These are phyloP conservation scores for Yamadazyma sp. DNA, from an alignment of 1,139 yeast species.

Conservation along the genomic window DNA sequence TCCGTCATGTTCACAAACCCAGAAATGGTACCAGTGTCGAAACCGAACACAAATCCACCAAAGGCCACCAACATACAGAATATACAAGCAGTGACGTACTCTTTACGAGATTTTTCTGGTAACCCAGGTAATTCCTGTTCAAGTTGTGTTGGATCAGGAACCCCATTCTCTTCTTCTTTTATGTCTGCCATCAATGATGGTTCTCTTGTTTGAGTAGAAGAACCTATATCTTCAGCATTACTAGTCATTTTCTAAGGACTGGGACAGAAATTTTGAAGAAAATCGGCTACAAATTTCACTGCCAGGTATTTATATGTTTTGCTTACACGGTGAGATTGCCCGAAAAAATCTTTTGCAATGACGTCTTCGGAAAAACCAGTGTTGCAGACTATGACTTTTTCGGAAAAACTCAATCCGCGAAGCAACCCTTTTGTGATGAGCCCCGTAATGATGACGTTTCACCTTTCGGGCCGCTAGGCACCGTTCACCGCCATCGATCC, in stretches of 20 bases:
- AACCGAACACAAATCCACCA: conserved; percentile 69
- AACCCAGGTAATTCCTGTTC: conserved; percentile 13
- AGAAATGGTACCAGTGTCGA: conserved; percentile 72
- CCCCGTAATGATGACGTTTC: background rate
- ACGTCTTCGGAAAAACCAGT: conserved; percentile 2
- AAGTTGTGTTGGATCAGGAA: conserved; percentile 7
- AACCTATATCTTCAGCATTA: too few species aligned
- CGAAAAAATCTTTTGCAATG: background rate
- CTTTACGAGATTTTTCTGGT: conserved; percentile 26
- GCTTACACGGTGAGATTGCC: background rate
- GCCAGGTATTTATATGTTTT: background rate
- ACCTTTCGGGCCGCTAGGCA: too few species aligned
- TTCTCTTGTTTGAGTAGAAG: conserved; percentile 4
- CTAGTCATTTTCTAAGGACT: background rate
- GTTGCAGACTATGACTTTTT: conserved; percentile 1
- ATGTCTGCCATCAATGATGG: conserved; percentile 1
- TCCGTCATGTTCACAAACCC: conserved; percentile 62
- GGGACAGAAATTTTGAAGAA: too few species aligned
- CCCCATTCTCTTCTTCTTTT: background rate
- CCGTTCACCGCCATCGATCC: too few species aligned
- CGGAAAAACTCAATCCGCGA: background rate
- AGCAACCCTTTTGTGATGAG: background rate
- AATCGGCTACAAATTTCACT: too few species aligned
- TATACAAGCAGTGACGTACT: conserved; percentile 31
- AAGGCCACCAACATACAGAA: conserved; percentile 49